Percentiles rank a stretch among this genome's conserved stretches.
Evolutionary conservation across 352 stramenopile genomes (phyloP).

Genomic region (Paralagenidium karlingii): DNA sequence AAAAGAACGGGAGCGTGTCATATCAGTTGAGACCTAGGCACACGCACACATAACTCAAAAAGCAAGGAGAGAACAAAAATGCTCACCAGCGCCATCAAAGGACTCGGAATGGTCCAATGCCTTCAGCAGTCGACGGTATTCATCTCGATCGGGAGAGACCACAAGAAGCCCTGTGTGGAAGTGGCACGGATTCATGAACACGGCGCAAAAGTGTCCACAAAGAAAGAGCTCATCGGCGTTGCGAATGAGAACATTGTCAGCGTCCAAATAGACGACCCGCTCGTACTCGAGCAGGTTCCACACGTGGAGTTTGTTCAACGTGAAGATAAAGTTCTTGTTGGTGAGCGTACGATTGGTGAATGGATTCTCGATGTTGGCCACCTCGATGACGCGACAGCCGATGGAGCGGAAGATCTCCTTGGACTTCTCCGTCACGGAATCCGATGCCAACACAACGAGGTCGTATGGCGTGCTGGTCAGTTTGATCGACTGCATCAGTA

Average conservation of each 20-base stretch:
- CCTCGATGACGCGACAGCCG: constrained; percentile 71
- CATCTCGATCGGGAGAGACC: constrained; percentile 49
- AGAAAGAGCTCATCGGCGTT: constrained; percentile 84
- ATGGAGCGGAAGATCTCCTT: constrained; percentile 71
- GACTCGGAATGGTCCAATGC: constrained; percentile 45
- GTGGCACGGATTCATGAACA: constrained; percentile 87
- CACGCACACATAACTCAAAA: background rate
- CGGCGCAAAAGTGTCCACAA: constrained; percentile 76
- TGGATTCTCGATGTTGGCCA: constrained; percentile 82
- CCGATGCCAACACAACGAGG: constrained; percentile 73
- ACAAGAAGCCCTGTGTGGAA: constrained; percentile 83
- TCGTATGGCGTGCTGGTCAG: constrained; percentile 70
- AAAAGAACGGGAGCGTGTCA: background rate
- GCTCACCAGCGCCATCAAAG: constrained; percentile 48
- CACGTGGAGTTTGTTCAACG: constrained; percentile 84
- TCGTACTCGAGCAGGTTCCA: constrained; percentile 87
- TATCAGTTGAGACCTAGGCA: background rate
- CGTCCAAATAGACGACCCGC: constrained; percentile 83
- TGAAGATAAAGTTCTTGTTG: constrained; percentile 87
- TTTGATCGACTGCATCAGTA: constrained; percentile 81
- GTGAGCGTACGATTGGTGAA: constrained; percentile 56
- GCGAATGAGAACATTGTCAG: constrained; percentile 83
- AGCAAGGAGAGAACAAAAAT: background rate
- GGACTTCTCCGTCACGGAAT: constrained; percentile 65
- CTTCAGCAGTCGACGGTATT: constrained; percentile 65